phyloP scores from a whole-genome alignment of 192 early-diverging fungal species.

The Backusella luteola region DNA sequence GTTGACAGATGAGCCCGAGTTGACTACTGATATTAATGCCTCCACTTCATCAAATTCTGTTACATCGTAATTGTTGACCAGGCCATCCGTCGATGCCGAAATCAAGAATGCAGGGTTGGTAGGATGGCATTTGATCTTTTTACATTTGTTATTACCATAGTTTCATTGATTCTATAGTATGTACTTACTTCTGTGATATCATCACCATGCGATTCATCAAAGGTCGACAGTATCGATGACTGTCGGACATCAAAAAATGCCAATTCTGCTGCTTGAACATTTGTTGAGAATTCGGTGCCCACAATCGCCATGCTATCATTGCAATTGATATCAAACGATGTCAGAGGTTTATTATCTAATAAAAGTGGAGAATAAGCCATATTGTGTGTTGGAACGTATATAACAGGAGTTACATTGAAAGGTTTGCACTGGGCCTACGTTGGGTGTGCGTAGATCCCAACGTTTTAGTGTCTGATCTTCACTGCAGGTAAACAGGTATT shows the following conservation, averaged over 20 bases:
- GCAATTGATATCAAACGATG: slow-evolving; percentile 53
- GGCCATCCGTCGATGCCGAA: slow-evolving; percentile 71
- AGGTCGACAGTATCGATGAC: slow-evolving; percentile 34
- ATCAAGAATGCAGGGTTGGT: slow-evolving; percentile 51
- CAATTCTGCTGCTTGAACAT: slow-evolving; percentile 41
- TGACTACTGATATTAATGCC: slow-evolving; percentile 77
- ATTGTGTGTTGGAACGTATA: background rate
- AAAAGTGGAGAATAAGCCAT: background rate
- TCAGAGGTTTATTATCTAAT: slow-evolving; percentile 36
- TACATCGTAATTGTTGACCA: slow-evolving; percentile 75
- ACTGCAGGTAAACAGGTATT: slow-evolving; percentile 60
- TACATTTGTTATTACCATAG: background rate
- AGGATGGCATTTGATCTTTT: slow-evolving; percentile 61
- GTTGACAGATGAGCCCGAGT: slow-evolving; percentile 79
- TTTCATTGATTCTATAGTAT: background rate
- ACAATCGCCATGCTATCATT: slow-evolving; percentile 51
- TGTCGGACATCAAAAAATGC: slow-evolving; percentile 48
- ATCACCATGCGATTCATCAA: slow-evolving; percentile 70
- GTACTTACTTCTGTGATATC: slow-evolving; percentile 62
- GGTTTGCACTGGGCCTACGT: slow-evolving; percentile 48
- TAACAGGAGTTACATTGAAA: slow-evolving; percentile 52
- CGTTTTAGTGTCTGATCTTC: slow-evolving; percentile 59
- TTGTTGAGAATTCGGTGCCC: slow-evolving; percentile 47
- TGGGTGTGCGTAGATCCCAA: slow-evolving; percentile 66
- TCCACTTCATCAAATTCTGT: slow-evolving; percentile 85